phyloP scores from a whole-genome alignment of 306 rosid genomes.

The Casuarina glauca region DNA sequence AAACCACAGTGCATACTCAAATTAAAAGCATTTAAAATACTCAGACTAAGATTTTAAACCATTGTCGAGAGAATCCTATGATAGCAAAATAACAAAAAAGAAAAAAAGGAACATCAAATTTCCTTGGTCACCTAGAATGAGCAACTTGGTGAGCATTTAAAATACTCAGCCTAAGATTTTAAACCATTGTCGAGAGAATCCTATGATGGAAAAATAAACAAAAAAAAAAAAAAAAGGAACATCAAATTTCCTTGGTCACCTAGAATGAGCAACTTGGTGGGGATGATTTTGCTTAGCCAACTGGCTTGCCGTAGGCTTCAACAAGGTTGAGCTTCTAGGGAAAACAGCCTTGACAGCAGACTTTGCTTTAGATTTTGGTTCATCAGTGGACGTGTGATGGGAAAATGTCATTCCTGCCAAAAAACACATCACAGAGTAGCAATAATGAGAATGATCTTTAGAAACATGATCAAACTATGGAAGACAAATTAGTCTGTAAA shows the following conservation, averaged over 20 bases:
- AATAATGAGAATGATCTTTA: background rate
- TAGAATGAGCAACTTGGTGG: slow-evolving; percentile 47
- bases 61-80: background rate
- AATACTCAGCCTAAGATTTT: background rate
- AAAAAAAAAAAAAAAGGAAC: slow-evolving; percentile 11
- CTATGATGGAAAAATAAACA: background rate
- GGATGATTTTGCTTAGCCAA: slow-evolving; percentile 75
- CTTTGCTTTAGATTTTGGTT: slow-evolving; percentile 41
- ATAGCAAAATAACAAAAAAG: slow-evolving; percentile 1
- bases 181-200: background rate
- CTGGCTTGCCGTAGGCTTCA: slow-evolving; percentile 96
- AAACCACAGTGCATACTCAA: background rate
- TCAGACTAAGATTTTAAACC: background rate
- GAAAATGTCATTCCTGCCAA: slow-evolving; percentile 56
- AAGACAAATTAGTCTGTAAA: background rate
- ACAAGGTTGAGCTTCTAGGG: slow-evolving; percentile 70
- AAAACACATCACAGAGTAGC: slow-evolving; percentile 3
- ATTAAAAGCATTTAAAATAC: background rate
- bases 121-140: slow-evolving; percentile 59
- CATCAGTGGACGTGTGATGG: slow-evolving; percentile 33
- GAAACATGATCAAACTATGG: background rate
- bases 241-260: slow-evolving; percentile 45
- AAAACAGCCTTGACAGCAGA: slow-evolving; percentile 36
- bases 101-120: background rate
- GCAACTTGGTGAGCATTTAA: slow-evolving; percentile 27